Conservation (phyloP, 192 early-diverging fungal genomes). For the Entophlyctis helioformis region DNA sequence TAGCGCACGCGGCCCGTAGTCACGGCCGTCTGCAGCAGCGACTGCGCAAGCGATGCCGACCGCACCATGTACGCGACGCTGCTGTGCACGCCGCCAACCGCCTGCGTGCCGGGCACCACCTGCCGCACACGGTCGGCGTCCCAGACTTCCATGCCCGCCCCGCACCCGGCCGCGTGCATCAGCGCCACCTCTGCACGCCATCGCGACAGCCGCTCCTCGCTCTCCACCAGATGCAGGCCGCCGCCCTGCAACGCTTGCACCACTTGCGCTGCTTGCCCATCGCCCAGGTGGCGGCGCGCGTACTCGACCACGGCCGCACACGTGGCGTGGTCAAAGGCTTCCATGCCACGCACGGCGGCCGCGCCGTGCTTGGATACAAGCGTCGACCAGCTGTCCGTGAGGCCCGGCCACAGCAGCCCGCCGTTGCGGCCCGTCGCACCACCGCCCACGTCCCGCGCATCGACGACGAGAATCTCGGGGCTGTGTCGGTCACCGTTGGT, state of each 20-base stretch:
- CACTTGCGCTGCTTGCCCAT: conserved; percentile 1
- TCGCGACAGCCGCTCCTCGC: background rate
- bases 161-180: conserved; percentile 5
- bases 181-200: conserved; percentile 3
- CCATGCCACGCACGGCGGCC: conserved; percentile 1
- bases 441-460: conserved; percentile 26
- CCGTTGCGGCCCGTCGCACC: conserved; percentile 53
- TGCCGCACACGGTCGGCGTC: background rate
- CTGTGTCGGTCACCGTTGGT: no score
- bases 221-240: conserved; percentile 3
- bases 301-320: conserved; percentile 6
- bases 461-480: conserved; percentile 29
- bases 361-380: conserved; percentile 3
- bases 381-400: conserved; percentile 8
- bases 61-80: conserved; percentile 1
- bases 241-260: conserved; percentile 7
- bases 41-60: conserved; percentile 6
- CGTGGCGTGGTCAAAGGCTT: conserved; percentile 16
- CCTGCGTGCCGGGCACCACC: background rate
- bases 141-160: background rate
- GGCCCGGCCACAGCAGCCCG: conserved; percentile 23
- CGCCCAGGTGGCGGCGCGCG: background rate
- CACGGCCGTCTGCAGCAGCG: conserved; percentile 3
- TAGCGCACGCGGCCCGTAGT: background rate
- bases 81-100: conserved; percentile 2